A percentile compares a stretch with the other conserved stretches of the same genome.
Evolutionary conservation across 2,329 filamentous ascomycete genomes (phyloP).

Genomic region (Penicillium sp.): DNA sequence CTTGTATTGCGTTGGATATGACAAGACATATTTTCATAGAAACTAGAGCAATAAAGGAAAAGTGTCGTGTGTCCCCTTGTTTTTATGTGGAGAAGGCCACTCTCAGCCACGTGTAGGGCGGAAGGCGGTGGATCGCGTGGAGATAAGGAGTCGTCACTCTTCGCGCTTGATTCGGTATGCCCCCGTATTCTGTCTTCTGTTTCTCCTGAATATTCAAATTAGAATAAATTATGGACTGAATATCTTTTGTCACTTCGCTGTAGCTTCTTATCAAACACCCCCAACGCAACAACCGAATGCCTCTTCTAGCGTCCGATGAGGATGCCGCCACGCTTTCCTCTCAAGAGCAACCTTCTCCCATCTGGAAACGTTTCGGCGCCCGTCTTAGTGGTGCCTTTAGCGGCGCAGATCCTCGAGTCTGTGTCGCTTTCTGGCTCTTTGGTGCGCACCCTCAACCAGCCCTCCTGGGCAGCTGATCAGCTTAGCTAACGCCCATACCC

Average conservation of each 20-base stretch:
- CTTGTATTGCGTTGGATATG: constrained; percentile 11
- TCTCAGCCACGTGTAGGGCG: neutral
- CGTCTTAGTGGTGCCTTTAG: constrained; percentile 63
- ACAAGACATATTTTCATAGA: constrained; percentile 5
- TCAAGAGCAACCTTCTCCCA: constrained; percentile 54
- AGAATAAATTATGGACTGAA: neutral
- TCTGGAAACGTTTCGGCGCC: constrained; percentile 70
- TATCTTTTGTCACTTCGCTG: neutral
- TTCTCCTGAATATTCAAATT: neutral
- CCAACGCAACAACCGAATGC: constrained; percentile 24
- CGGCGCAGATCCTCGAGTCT: constrained; percentile 67
- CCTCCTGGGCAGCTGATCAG: neutral
- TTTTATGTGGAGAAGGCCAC: neutral
- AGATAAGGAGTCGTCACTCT: constrained; percentile 11
- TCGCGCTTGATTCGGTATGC: neutral
- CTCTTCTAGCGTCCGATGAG: constrained; percentile 22
- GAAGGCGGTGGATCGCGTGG: constrained; percentile 8
- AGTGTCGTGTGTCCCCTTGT: neutral
- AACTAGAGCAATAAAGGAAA: constrained; percentile 11
- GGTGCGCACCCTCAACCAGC: constrained; percentile 54
- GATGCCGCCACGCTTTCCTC: constrained; percentile 45
- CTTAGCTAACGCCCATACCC: constrained; percentile 1
- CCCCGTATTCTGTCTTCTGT: neutral
- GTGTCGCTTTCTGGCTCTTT: constrained; percentile 88
- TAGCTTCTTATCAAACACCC: constrained; percentile 4